Percentiles rank a stretch among this genome's conserved stretches.
Conservation (phyloP, 1,139 yeast species). For the Schizosaccharomyces versatilis region DNA sequence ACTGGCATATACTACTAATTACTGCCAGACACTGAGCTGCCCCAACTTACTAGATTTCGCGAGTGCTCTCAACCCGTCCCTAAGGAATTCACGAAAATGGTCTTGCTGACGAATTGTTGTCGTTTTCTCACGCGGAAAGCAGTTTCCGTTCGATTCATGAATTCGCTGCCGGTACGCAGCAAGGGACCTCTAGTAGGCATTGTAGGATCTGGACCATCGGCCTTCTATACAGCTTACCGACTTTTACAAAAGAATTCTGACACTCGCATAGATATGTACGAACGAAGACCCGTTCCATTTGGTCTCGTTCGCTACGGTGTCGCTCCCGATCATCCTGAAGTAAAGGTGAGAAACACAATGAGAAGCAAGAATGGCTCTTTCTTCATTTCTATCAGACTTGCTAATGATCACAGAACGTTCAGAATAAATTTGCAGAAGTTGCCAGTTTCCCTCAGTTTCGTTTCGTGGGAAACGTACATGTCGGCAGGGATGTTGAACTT, state of each 20-base stretch:
- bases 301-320: slow-evolving; percentile 87
- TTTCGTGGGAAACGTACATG: slow-evolving; percentile 52
- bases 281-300: slow-evolving; percentile 67
- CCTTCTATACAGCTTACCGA: slow-evolving; percentile 72
- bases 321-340: slow-evolving; percentile 99
- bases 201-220: slow-evolving; percentile 93
- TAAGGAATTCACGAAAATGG: too few species aligned
- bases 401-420: slow-evolving; percentile 23
- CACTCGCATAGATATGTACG: slow-evolving; percentile 31
- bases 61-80: too few species aligned
- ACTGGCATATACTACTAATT: too few species aligned
- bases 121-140: too few species aligned
- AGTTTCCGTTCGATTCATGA: too few species aligned
- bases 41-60: too few species aligned
- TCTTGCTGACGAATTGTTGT: too few species aligned
- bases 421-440: slow-evolving; percentile 48
- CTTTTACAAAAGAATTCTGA: slow-evolving; percentile 31
- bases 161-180: slow-evolving; percentile 13
- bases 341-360: slow-evolving; percentile 29
- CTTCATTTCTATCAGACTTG: not conserved
- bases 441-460: slow-evolving; percentile 30
- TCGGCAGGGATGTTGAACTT: slow-evolving; percentile 32
- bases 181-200: slow-evolving; percentile 30
- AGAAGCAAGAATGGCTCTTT: not conserved
- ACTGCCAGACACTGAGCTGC: too few species aligned